Evolutionary conservation across 192 early-diverging fungal genomes (phyloP), one percentile per base, ranked within the genome.

Genomic region (Backusella macrospora): DNA sequence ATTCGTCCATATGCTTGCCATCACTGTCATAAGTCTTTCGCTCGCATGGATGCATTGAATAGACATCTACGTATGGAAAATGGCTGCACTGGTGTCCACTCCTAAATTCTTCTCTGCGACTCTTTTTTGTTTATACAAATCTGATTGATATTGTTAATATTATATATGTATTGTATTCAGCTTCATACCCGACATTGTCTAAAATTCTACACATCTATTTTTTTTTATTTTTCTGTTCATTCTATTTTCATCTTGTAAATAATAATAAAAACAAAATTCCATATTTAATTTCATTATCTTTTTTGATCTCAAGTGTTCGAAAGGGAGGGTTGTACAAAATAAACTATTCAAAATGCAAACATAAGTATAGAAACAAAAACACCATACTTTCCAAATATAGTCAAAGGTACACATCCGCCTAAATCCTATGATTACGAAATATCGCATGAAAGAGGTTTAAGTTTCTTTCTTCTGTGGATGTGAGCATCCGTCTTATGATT

Each of bases 1-100:
- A 86, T 87, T 70, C 88, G 89, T 76, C 90, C 89, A 6, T 89
- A 88, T 82, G 88, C 84, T 29, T 94, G 92, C 67, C 76, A 81
- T 7, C 84, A 90, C 59, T 94, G 92, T 75, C 87, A 86, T 15
- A 89, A 90, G 26, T 83, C 84, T 45, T 94, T 94, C 82, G 91
- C 92, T 16, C 90, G 92, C 1, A 76, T 90, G 44, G 92, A 94
- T 79, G 91, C 92, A 21, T 78, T 94, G 44, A 89, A 88, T 71
- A 82, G 91, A 34, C 92, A 94, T 62, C 38, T 78, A 8, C 68
- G 69, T 16, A 73, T 78, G 46, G 77, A 78, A 44, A 78, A 78
- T 71, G 77, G 77, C 1, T 76, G 75, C 15, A 66, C 65, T 44
- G 40, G 43, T 68, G 45, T 44, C 12, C 67, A 68, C 12, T 45